Conservation (phyloP, 1,284 basidiomycete genomes). For the Puccinia polysora region DNA sequence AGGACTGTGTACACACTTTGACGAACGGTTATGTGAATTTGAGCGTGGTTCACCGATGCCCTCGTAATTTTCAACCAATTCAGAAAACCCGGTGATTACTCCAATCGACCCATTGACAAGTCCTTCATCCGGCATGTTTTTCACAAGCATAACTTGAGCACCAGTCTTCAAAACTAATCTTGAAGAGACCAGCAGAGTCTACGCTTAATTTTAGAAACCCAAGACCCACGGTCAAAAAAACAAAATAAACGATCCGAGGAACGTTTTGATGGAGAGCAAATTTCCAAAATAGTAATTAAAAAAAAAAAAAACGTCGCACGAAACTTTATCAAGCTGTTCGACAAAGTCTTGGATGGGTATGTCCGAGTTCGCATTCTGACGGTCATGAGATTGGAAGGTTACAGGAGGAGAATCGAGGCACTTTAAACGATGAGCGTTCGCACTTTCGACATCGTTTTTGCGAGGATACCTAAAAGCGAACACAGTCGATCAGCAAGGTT, state of each 20-base stretch:
- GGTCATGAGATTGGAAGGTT: slow-evolving; percentile 24
- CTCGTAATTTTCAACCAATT: slow-evolving; percentile 50
- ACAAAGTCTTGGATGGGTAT: slow-evolving; percentile 55
- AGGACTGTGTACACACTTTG: no score
- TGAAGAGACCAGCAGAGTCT: slow-evolving; percentile 53
- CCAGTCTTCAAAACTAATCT: slow-evolving; percentile 64
- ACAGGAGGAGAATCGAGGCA: slow-evolving; percentile 52
- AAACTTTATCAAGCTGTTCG: slow-evolving; percentile 66
- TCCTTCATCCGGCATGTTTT: slow-evolving; percentile 64
- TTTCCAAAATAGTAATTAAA: slow-evolving; percentile 45
- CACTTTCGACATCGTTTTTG: slow-evolving; percentile 71
- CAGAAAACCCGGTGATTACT: slow-evolving; percentile 64
- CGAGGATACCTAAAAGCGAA: slow-evolving; percentile 73
- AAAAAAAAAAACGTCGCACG: slow-evolving; percentile 54
- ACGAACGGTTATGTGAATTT: slow-evolving; percentile 42
- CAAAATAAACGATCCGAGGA: background rate
- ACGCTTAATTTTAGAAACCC: slow-evolving; percentile 11
- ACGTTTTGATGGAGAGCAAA: no score
- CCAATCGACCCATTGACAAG: slow-evolving; percentile 82
- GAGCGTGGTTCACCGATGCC: slow-evolving; percentile 33
- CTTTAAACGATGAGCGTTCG: slow-evolving; percentile 66
- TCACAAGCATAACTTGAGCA: slow-evolving; percentile 68
- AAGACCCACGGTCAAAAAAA: slow-evolving; percentile 26
- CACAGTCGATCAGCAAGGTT: background rate
- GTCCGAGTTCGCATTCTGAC: background rate